Evolutionary conservation across 2,329 filamentous ascomycete species (phyloP), one percentile per base, ranked within the genome.

Genomic region (Cladophialophora exuberans): DNA sequence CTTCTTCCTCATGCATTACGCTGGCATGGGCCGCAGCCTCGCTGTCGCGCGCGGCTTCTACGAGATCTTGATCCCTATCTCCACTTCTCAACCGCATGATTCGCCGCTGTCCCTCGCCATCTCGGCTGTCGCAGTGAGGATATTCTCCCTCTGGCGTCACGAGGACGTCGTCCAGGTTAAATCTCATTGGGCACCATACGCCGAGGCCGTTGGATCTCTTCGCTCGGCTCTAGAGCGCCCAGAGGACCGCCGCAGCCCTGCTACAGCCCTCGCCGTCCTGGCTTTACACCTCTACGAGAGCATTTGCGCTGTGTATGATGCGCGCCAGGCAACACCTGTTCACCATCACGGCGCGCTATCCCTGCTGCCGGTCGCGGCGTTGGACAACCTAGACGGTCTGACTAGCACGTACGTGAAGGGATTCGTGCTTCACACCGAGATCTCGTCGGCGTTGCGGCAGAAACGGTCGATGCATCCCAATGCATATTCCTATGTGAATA

Each of bases 291-390:
- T 56, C 6, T 64, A 62, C 26, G 63, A 65, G 49, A 64, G 50
- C 26, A 38, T 61, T 17, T 43, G 46, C 18, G 62, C 59, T 22
- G 42, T 64, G 7, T 64, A 61, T 36, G 54, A 42, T 42, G 45
- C 54, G 38, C 61, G 57, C 45, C 36, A 36, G 7, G 54, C 47
- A 15, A 54, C 52, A 17, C 15, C 38, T 15, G 35, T 56, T 10
- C 62, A 64, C 31, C 61, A 64, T 35, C 41, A 63, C 35, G 61
- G 61, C 61, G 56, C 50, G 36, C 62, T 50, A 56, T 63, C 46
- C 54, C 56, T 50, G 20, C 31, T 50, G 22, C 30, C 22, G 23
- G 17, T 39, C 47, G 11, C 11, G 9, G 47, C 7, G 22, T 42
- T 55, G 28, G 52, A 58, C 44, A 43, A 50, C 48, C 47, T 44